Evolutionary conservation across 805 yeast genomes (phyloP).

Genomic region (Maudiozyma serrabonitensis): DNA sequence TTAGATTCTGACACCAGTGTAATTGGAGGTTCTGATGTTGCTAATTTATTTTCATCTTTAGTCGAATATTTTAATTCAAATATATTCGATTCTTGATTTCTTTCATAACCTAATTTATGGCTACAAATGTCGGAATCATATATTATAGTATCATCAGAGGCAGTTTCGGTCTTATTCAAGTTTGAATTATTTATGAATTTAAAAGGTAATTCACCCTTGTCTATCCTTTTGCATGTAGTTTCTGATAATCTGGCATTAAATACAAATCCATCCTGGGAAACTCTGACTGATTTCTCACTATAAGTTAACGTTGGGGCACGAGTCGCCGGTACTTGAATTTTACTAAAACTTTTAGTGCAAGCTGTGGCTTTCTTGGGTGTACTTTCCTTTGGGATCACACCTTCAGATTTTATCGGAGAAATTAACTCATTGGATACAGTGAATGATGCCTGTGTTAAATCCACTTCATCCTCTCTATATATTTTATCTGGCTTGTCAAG

Average conservation of each 20-base stretch:
- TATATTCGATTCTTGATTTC: neutral
- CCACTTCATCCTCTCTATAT: constrained; percentile 13
- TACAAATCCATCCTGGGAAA: neutral
- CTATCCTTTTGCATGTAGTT: neutral
- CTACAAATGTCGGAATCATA: neutral
- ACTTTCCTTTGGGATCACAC: neutral
- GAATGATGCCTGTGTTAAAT: constrained; percentile 24
- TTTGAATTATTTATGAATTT: neutral
- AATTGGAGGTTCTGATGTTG: neutral
- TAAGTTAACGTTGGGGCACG: constrained; percentile 14
- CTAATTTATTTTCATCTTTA: neutral
- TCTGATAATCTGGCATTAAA: neutral
- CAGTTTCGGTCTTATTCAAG: too few relatives aligned
- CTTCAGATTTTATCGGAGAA: constrained; percentile 20
- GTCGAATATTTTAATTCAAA: neutral
- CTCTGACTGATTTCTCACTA: neutral
- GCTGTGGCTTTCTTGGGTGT: neutral
- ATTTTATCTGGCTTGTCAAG: neutral
- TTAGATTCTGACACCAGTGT: neutral
- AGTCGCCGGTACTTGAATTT: constrained; percentile 27
- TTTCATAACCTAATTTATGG: neutral
- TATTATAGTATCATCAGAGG: neutral
- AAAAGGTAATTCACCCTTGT: neutral
- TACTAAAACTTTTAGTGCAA: neutral
- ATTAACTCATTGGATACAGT: constrained; percentile 21